Evolutionary conservation across 1,139 yeast species (phyloP), one percentile per base, ranked within the genome.

Genomic region (Yamadazyma diospyri): DNA sequence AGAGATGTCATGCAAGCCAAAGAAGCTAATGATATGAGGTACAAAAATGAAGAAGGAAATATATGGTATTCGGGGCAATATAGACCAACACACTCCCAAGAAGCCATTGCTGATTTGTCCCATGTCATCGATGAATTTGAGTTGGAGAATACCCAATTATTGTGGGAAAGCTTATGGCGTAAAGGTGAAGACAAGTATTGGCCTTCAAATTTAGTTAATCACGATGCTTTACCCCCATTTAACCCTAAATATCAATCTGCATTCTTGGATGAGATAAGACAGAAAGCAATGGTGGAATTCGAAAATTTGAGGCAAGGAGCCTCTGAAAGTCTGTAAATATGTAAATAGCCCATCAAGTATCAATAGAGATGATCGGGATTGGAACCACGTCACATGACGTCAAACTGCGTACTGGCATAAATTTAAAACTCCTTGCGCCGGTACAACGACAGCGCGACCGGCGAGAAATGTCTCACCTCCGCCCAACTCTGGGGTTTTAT

Each of bases 61-160:
- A 77, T 80, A 32, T 88, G 97, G 96, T 78, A 67, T 53, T 75
- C 83, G 36, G 92, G 87, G 30, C 94, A 84, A 58, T 89, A 72
- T 63, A 76, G 97, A 52, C 97, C 97, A 18, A 81, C 94, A 0
- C 85, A 81, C 58, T 69, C 94, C 8, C 95, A 87, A 57, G 97
- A 89, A 57, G 86, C 97, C 1, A 88, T 87, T 16, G 88, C 96
- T 1, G 97, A 89, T 58, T 64, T 89, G 46, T 69, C 81, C 22
- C 79, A 80, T 48, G 81, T 86, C 34, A 62, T 80, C 38, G 85
- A 79, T 43, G 79, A 82, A 49, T 69, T 81, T 48, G 67, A 67
- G 36, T 59, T 75, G 45, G 62, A 59, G 32, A 50, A 55, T 36
- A 71, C 82, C 21, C 69, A 62, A 37, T 64, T 87, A 29, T 70